These are phyloP conservation scores for Malania oleifera DNA, from an alignment of 164 flowering plant genomes.

Conservation along the genomic window DNA sequence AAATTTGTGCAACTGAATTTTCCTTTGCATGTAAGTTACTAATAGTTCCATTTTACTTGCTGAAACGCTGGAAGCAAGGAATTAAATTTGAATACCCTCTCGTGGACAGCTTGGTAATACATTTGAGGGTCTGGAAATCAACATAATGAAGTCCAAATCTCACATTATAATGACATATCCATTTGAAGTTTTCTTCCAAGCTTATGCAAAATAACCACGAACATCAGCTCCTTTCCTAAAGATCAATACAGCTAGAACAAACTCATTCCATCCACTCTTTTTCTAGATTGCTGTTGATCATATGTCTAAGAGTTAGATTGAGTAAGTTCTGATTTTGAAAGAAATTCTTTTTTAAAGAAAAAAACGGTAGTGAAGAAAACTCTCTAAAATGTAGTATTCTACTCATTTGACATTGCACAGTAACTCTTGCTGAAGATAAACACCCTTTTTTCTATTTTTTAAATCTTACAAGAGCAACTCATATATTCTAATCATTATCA, in stretches of 20 bases:
- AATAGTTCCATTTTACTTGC: too few species aligned
- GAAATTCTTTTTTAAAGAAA: too few species aligned
- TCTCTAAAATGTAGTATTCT: slow-evolving; percentile 7
- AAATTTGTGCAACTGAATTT: too few species aligned
- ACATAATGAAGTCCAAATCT: slow-evolving; percentile 50
- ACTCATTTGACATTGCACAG: slow-evolving; percentile 37
- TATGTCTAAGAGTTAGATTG: too few species aligned
- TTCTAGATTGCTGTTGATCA: too few species aligned
- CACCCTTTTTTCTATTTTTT: too few species aligned
- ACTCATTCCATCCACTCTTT: too few species aligned
- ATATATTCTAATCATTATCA: slow-evolving; percentile 44
- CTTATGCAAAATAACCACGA: slow-evolving; percentile 56
- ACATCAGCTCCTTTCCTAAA: slow-evolving; percentile 60
- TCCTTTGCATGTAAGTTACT: too few species aligned
- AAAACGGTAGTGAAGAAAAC: too few species aligned
- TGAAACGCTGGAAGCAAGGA: slow-evolving; percentile 16
- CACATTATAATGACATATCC: slow-evolving; percentile 36
- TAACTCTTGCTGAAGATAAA: background rate
- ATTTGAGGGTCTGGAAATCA: slow-evolving; percentile 33
- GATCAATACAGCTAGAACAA: too few species aligned
- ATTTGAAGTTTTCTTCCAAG: slow-evolving; percentile 56
- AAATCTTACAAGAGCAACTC: background rate
- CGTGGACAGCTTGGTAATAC: slow-evolving; percentile 54
- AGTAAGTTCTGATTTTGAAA: too few species aligned
- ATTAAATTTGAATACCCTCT: slow-evolving; percentile 44